Evolutionary conservation across 2,329 filamentous ascomycete species (phyloP).

Genomic region (Alternaria tenuissima): DNA sequence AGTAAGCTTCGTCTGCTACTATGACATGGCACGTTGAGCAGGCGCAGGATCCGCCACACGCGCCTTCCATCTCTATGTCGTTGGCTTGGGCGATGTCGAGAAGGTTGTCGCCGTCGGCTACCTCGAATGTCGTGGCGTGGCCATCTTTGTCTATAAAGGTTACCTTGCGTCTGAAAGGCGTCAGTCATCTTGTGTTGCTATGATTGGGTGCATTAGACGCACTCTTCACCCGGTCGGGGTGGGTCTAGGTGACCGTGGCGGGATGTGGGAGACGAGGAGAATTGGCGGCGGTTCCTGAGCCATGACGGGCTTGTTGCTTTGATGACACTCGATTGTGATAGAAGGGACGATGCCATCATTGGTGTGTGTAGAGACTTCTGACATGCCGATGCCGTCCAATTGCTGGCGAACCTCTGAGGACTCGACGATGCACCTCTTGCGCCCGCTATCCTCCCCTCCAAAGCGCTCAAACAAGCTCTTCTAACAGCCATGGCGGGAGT

Average conservation of each 20-base stretch:
- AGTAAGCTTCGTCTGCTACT: slow-evolving; percentile 75
- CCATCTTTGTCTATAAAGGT: slow-evolving; percentile 95
- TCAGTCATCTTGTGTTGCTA: slow-evolving; percentile 7
- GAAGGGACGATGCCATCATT: background rate
- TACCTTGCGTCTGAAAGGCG: slow-evolving; percentile 72
- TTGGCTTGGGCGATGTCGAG: slow-evolving; percentile 94
- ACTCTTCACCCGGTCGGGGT: slow-evolving; percentile 94
- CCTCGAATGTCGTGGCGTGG: slow-evolving; percentile 76
- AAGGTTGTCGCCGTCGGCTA: slow-evolving; percentile 87
- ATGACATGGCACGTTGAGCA: slow-evolving; percentile 95
- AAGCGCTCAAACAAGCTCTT: slow-evolving; percentile 15
- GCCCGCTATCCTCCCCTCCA: slow-evolving; percentile 11
- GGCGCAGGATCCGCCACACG: slow-evolving; percentile 92
- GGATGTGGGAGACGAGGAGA: slow-evolving; percentile 69
- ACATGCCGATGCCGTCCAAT: slow-evolving; percentile 20
- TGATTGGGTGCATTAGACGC: slow-evolving; percentile 48
- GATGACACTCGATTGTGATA: background rate
- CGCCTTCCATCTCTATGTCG: slow-evolving; percentile 98
- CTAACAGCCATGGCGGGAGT: slow-evolving; percentile 22
- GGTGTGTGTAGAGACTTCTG: slow-evolving; percentile 1
- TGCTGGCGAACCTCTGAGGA: slow-evolving; percentile 27
- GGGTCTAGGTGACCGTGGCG: slow-evolving; percentile 82
- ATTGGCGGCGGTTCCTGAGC: slow-evolving; percentile 55
- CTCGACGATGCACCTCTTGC: slow-evolving; percentile 21
- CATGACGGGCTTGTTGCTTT: slow-evolving; percentile 10